Base-by-base conservation (phyloP, 2,329 filamentous ascomycete species). In the Botrytis fabae region DNA sequence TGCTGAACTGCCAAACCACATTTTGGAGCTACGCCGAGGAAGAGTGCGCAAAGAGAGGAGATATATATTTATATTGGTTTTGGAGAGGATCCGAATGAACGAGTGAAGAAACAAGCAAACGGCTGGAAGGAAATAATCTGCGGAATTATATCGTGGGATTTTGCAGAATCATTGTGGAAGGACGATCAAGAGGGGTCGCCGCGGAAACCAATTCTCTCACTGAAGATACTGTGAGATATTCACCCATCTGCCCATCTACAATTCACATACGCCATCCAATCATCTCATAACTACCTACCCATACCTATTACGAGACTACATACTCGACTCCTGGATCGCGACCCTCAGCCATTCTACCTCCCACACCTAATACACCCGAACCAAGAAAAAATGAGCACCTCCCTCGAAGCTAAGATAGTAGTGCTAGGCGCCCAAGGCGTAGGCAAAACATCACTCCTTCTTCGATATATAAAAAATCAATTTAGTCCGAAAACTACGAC, bases 331-430 rank as follows among this genome's bases (percentile, higher is more conserved):
- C 48, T 48, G 14, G 18, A 46, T 18, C 62, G 22, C 35, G 6
- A 18, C 4, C 9, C n/a, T 22, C 25, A 4, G 2, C 14, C 46
- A 68, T 44, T 25, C 10, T 14, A 16, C 20, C 22, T 5, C 38
- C 35, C 20, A 28, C 25, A 22, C 16, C 51, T 59, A 22, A 22
- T 22, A n/a, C 16, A 12, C 9, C 18, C 35, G 16, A 42, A 57
- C 12, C 2, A 16, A 48, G 9, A 28, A 57, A 57, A 54, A 65
- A 73, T 73, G 72, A 35, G 61, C 44, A 46, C 74, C 48, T 71
- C 91, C 63, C 89, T 95, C 79, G 92, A 95, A 84, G 92, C 92
- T 81, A 95, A 95, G 83, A 93, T 95, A 75, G 92, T 95, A 78
- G 91, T 95, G 74, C 89, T 95, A 79, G 92, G 92, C 81, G 89